Percentiles rank a stretch among this genome's conserved stretches.
These are phyloP conservation scores for Scheffersomyces cryptocercus DNA, from an alignment of 1,139 yeast species.

Conservation along the genomic window DNA sequence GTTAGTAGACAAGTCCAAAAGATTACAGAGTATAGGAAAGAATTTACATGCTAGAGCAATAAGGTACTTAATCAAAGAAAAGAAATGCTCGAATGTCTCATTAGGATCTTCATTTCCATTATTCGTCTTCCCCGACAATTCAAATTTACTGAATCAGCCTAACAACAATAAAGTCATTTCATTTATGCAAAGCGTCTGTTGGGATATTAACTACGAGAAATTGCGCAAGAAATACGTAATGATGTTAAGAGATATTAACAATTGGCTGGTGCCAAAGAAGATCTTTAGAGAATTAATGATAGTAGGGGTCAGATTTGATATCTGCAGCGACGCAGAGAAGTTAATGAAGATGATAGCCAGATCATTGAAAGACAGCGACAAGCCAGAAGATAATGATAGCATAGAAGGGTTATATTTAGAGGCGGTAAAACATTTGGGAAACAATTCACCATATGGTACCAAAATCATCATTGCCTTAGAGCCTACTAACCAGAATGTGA, in stretches of 20 bases:
- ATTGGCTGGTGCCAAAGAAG: constrained; percentile 58
- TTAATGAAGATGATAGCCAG: constrained; percentile 36
- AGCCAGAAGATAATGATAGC: constrained; percentile 14
- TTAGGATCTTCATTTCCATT: constrained; percentile 60
- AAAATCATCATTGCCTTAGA: constrained; percentile 59
- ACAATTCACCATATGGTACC: constrained; percentile 27
- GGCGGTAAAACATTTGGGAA: constrained; percentile 18
- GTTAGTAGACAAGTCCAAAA: constrained; percentile 56
- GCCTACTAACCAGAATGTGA: constrained; percentile 53
- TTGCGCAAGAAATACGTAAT: constrained; percentile 33
- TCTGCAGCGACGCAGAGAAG: constrained; percentile 46
- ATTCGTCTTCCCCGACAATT: constrained; percentile 40
- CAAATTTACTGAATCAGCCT: constrained; percentile 14
- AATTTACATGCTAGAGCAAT: constrained; percentile 58
- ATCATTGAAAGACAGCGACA: constrained; percentile 8
- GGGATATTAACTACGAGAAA: constrained; percentile 26
- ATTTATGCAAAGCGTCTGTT: constrained; percentile 41
- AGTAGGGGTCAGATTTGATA: constrained; percentile 60
- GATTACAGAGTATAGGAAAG: constrained; percentile 60
- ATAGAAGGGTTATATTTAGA: constrained; percentile 19
- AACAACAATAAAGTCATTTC: constrained; percentile 23
- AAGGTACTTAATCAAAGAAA: constrained; percentile 49
- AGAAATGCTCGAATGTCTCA: constrained; percentile 40
- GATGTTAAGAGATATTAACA: constrained; percentile 35
- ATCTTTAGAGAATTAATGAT: constrained; percentile 58